Conservation (phyloP, 192 early-diverging fungal genomes). For the Coemansia umbellata region DNA sequence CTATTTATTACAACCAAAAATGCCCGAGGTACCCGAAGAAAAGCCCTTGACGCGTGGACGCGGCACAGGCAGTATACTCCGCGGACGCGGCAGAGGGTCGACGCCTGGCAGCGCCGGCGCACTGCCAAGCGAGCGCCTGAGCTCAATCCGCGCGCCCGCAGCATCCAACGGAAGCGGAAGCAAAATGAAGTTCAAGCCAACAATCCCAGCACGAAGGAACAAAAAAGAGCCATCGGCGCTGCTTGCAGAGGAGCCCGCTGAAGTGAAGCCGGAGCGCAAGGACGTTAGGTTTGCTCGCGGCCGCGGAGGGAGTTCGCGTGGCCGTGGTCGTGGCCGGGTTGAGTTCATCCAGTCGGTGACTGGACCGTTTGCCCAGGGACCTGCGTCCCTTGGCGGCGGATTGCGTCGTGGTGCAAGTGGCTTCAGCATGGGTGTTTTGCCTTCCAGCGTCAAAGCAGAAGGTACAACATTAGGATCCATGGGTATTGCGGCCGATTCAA, state of each 20-base stretch:
- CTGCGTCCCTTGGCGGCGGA: constrained; percentile 16
- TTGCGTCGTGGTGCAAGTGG: not conserved
- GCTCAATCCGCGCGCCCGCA: constrained; percentile 11
- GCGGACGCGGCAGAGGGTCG: constrained; percentile 2
- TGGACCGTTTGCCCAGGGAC: constrained; percentile 46
- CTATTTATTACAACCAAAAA: constrained; percentile 31
- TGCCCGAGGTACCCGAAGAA: constrained; percentile 20
- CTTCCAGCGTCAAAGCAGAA: not conserved
- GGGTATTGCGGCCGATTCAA: not conserved
- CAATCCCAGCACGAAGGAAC: constrained; percentile 17
- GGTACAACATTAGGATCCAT: not conserved
- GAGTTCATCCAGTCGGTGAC: constrained; percentile 23
- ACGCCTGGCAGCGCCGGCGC: not conserved
- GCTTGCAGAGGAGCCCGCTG: not conserved
- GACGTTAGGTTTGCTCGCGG: not conserved
- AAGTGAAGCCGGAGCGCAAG: constrained; percentile 6
- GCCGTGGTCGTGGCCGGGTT: constrained; percentile 1
- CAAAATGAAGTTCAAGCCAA: constrained; percentile 28
- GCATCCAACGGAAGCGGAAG: not conserved
- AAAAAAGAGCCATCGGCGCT: constrained; percentile 29
- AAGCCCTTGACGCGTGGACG: constrained; percentile 21
- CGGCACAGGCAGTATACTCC: constrained; percentile 10
- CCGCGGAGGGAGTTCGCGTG: constrained; percentile 5
- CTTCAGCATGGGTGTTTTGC: not conserved
- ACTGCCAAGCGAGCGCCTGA: constrained; percentile 14